Conservation (phyloP, 2,329 filamentous ascomycete genomes). For the Apiospora arundinis region DNA sequence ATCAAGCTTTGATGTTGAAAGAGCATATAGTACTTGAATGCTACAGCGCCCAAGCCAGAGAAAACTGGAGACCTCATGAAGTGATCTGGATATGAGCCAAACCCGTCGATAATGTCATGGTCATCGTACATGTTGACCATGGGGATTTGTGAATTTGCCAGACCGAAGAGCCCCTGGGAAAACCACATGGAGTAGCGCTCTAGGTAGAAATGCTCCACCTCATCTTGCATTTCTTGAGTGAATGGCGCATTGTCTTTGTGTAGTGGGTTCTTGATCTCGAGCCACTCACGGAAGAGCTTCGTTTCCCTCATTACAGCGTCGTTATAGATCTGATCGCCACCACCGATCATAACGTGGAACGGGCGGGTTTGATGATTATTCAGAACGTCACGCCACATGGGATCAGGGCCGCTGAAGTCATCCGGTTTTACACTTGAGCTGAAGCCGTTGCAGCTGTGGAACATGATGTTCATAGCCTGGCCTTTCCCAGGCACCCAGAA, state of each 20-base stretch:
- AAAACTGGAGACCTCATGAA: constrained; percentile 94
- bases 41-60: constrained; percentile 84
- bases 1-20: constrained; percentile 94
- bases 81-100: constrained; percentile 88
- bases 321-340: constrained; percentile 97
- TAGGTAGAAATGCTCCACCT: constrained; percentile 88
- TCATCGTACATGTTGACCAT: constrained; percentile 99
- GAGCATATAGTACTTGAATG: constrained; percentile 98
- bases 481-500: constrained; percentile 93
- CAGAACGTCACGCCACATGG: constrained; percentile 94
- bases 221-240: constrained; percentile 80
- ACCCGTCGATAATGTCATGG: constrained; percentile 91
- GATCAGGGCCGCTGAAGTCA: constrained; percentile 88
- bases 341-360: constrained; percentile 98
- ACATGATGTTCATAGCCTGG: constrained; percentile 98
- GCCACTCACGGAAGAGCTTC: constrained; percentile 81
- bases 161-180: constrained; percentile 90
- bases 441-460: constrained; percentile 97
- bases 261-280: constrained; percentile 77
- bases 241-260: constrained; percentile 83
- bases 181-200: constrained; percentile 94
- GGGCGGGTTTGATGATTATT: constrained; percentile 90
- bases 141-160: constrained; percentile 92
- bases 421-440: constrained; percentile 79
- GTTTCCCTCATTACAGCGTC: constrained; percentile 82